Evolutionary conservation across 352 stramenopile genomes (phyloP), one percentile per base, ranked within the genome.

Genomic region (Phytophthora syringae): DNA sequence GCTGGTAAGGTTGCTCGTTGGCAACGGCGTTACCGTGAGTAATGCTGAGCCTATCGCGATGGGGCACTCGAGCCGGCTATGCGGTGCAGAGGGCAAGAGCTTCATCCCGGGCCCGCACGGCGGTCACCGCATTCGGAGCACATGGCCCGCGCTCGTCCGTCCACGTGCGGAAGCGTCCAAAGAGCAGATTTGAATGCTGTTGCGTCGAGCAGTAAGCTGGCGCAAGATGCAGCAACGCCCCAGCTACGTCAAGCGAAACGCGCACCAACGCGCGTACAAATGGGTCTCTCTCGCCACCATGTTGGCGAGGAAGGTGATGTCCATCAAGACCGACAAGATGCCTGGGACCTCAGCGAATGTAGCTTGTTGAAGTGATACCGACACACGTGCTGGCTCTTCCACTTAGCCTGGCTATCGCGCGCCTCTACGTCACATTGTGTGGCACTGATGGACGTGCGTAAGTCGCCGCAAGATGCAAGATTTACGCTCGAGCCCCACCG

Each of bases 21-120:
- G n/a, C n/a, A n/a, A n/a, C n/a, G n/a, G n/a, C n/a, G 11, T 11
- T 40, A n/a, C 34, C 50, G 65, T 77, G 45, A 69, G 70, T 77
- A 74, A 77, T 27, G 60, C 16, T 32, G 36, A 54, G 69, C 63
- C 70, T 77, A 72, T 77, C 70, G 60, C 30, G 32, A 61, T 49
- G 49, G 54, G 32, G 52, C 56, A 72, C 53, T 69, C 36, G 21
- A 25, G 55, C 60, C 27, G 43, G 27, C 37, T 30, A 15, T 9
- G 34, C 18, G 36, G 57, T 67, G 49, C 57, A 67, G 43, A 67
- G 45, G 39, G 34, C 58, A 21, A 45, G 32, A 27, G 39, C 9
- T 57, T 73, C 45, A 59, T 65, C 42, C 56, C 40, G 48, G 54
- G 22, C 39, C 30, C 52, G 51, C 52, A 22, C 30, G 18, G 52